Evolutionary conservation across 257 asterid genomes (phyloP), one percentile per base, ranked within the genome.

Genomic region (Euphrasia confusa): DNA sequence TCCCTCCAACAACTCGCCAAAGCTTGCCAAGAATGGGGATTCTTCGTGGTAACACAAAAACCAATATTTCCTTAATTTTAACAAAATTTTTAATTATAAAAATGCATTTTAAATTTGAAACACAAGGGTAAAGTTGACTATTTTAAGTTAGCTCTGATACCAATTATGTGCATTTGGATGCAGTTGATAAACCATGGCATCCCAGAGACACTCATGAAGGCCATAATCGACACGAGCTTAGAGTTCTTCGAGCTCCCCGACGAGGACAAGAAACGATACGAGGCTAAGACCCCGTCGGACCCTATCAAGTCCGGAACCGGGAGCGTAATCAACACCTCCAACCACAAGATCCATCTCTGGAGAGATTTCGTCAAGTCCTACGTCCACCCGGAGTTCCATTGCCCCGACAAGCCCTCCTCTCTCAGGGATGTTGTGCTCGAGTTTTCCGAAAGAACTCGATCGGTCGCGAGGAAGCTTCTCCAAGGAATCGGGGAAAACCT

Each of bases 11-110:
- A 76, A 4, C 77, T 78, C 9, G 70, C 70, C n/a, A 63, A n/a
- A n/a, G 84, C 82, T 1, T 78, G 87, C 39, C 68, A 74, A 54
- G 79, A 81, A 1, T 81, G 87, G 87, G 87, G 87, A 14, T 81
- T 81, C 77, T 81, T 81, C 33, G 72, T 81, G 75, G 87, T 81
- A 63, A 45, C 40, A 72, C n/a, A n/a, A n/a, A n/a, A n/a, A n/a
- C n/a, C n/a, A n/a, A n/a, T n/a, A n/a, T n/a, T n/a, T n/a, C n/a
- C n/a, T n/a, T n/a, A n/a, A n/a, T n/a, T n/a, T n/a, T n/a, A n/a
- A n/a, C n/a, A n/a, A n/a, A n/a, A n/a, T n/a, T n/a, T n/a, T n/a
- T n/a, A n/a, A n/a, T n/a, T n/a, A n/a, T n/a, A n/a, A n/a, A n/a
- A n/a, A n/a, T n/a, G n/a, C n/a, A n/a, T n/a, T n/a, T n/a, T n/a